Conservation (phyloP, 371 early-diverging fungal species). For the Mucor plumbeus region DNA sequence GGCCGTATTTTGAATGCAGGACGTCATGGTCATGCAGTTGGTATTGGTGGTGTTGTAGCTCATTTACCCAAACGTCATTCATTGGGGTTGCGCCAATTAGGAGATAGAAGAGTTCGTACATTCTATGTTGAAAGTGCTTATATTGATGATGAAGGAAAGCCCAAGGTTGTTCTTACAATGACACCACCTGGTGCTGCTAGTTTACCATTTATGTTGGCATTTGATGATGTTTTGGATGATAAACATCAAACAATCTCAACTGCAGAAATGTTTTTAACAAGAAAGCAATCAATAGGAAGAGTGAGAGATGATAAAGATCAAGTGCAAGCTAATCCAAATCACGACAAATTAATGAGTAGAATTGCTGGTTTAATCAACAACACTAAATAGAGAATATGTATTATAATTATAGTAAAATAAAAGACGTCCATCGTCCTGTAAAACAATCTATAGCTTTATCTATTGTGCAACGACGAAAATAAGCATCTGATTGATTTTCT, state of each 20-base stretch:
- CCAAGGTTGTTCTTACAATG: conserved; percentile 52
- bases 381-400: background rate
- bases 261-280: conserved; percentile 33
- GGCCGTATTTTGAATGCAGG: conserved; percentile 70
- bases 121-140: conserved; percentile 70
- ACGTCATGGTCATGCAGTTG: conserved; percentile 59
- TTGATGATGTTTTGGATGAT: conserved; percentile 27
- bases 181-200: conserved; percentile 27
- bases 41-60: conserved; percentile 74
- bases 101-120: conserved; percentile 52
- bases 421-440: conserved; percentile 45
- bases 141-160: conserved; percentile 66
- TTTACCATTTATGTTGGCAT: conserved; percentile 21
- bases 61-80: conserved; percentile 48
- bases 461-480: conserved; percentile 31
- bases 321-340: conserved; percentile 24
- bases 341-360: conserved; percentile 28
- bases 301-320: conserved; percentile 15
- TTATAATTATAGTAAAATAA: conserved; percentile 23
- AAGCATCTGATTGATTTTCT: conserved; percentile 9
- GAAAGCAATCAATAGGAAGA: conserved; percentile 18
- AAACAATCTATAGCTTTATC: conserved; percentile 32
- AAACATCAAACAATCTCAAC: conserved; percentile 3
- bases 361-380: conserved; percentile 24
- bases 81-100: conserved; percentile 29